Evolutionary conservation across 2,329 filamentous ascomycete species (phyloP).

Genomic region (Aquanectria penicillioides): DNA sequence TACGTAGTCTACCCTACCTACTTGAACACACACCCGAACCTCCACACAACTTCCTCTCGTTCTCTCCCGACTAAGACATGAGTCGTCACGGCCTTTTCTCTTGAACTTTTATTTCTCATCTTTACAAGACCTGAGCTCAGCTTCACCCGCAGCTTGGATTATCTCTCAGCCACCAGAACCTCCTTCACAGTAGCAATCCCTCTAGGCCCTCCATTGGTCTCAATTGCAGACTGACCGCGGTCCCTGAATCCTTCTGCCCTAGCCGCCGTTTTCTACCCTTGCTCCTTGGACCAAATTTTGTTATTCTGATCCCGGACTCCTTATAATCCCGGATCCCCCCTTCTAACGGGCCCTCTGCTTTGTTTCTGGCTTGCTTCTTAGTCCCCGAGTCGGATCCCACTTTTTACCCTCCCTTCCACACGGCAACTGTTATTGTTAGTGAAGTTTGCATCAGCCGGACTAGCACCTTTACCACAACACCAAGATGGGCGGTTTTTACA

Average conservation of each 20-base stretch:
- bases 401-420: conserved; percentile 32
- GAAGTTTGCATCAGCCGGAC: conserved; percentile 33
- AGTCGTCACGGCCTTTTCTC: conserved; percentile 6
- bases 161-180: conserved; percentile 2
- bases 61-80: conserved; percentile 26
- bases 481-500: conserved; percentile 73
- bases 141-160: background rate
- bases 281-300: too few relatives aligned
- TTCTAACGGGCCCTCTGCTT: conserved; percentile 16
- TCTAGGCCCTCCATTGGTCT: background rate
- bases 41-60: conserved; percentile 24
- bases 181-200: background rate
- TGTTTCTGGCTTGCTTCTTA: conserved; percentile 7
- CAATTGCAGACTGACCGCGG: conserved; percentile 5
- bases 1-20: conserved; percentile 59
- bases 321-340: conserved; percentile 8
- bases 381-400: conserved; percentile 32
- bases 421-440: conserved; percentile 23
- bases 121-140: background rate
- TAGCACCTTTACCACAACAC: conserved; percentile 29
- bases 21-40: conserved; percentile 46
- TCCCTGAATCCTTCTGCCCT: conserved; percentile 8
- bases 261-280: conserved; percentile 6
- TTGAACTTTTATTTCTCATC: conserved; percentile 46
- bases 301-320: background rate